Evolutionary conservation across 148 eudicot genomes (phyloP), one percentile per base, ranked within the genome.

Genomic region (Dysphania ambrosioides): DNA sequence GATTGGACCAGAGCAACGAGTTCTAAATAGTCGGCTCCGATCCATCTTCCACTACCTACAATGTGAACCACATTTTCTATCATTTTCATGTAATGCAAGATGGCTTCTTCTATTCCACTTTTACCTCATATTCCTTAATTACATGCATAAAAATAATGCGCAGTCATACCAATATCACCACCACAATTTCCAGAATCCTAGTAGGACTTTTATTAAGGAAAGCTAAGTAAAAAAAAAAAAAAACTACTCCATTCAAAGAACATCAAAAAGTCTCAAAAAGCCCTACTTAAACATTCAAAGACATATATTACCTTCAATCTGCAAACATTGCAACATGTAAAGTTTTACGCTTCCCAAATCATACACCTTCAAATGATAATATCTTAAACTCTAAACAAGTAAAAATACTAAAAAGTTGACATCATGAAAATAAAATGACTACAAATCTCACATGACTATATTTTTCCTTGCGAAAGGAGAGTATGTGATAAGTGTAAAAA

Each of bases 1-100:
- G 21, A 88, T 88, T 65, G 96, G 86, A 64, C 91, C 96, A 27
- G 96, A 86, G 69, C 80, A 80, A 38, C 87, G 92, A 62, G 68
- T 74, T 74, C 91, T 81, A 62, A 78, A 78, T 34, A 81, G 55
- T 83, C 89, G 88, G 72, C 84, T 79, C 77, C 79, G 85, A 79
- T 90, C 93, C 98, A 94, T 93, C 66, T 76, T 83, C 64, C 24
- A 74, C 75, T 74, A 53, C 70, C 74, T 75, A 69, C 19, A 59
- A 79, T 35, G 38, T 27, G 61, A 74, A 66, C 29, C 58, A 73
- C 67, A 8, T 19, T 42, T 68, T 67, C 35, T 49, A 34, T 47
- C 32, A 56, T 40, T 36, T 63, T 24, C 69, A 62, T 32, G 21
- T 32, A 42, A 41, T 3, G 19, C 57, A 68, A n/a, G n/a, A 68